Evolutionary conservation across 2,329 filamentous ascomycete genomes (phyloP).

Genomic region (Pleurostoma richardsiae): DNA sequence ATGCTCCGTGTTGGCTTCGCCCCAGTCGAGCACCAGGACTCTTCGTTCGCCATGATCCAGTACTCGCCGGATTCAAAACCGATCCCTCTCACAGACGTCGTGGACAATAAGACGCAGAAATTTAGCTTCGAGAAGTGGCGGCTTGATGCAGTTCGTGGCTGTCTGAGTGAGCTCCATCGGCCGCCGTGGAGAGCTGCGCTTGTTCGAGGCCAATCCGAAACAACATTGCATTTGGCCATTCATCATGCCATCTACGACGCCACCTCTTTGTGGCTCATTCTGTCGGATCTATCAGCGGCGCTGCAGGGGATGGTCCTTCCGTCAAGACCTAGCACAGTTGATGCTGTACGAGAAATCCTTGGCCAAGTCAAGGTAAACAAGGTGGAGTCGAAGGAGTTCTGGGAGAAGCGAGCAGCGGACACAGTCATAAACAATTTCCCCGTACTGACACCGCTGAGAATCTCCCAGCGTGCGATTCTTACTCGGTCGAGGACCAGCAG

Average conservation of each 20-base stretch:
- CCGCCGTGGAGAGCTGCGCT: conserved; percentile 62
- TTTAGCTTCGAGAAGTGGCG: conserved; percentile 33
- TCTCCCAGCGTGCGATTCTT: conserved; percentile 25
- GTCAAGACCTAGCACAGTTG: conserved; percentile 10
- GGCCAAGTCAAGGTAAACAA: conserved; percentile 19
- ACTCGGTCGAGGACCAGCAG: conserved; percentile 29
- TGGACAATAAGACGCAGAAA: conserved; percentile 4
- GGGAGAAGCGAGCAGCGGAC: conserved; percentile 50
- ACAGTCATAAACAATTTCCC: conserved; percentile 69
- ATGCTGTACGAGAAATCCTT: conserved; percentile 34
- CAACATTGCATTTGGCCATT: conserved; percentile 43
- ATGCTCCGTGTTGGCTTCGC: conserved; percentile 76
- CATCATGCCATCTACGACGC: conserved; percentile 89
- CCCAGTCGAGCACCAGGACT: conserved; percentile 51
- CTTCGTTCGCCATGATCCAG: conserved; percentile 72
- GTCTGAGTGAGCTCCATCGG: conserved; percentile 38
- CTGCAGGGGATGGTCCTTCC: conserved; percentile 24
- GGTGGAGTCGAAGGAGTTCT: conserved; percentile 47
- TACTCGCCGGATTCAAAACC: conserved; percentile 27
- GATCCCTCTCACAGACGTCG: conserved; percentile 9
- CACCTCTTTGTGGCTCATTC: conserved; percentile 60
- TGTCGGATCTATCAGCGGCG: conserved; percentile 49
- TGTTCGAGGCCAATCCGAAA: conserved; percentile 16
- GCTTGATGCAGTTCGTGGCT: conserved; percentile 16
- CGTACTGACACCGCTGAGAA: conserved; percentile 60